Conservation (phyloP, 2,329 filamentous ascomycete genomes). For the Corniculantispora saksenae region DNA sequence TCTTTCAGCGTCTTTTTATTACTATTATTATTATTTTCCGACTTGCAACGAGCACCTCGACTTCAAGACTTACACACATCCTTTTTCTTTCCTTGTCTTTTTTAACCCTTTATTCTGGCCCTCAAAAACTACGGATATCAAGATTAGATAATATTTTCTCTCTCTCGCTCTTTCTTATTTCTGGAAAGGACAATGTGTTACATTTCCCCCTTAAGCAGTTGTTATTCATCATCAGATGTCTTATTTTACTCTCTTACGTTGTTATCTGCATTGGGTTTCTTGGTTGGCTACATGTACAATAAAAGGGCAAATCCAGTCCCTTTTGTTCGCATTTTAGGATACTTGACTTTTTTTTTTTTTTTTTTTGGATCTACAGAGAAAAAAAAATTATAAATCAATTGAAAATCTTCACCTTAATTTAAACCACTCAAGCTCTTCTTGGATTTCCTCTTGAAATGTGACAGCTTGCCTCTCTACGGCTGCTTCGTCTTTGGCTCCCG, state of each 20-base stretch:
- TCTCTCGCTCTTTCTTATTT: no score
- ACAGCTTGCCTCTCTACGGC: no score
- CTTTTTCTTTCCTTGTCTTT: neutral
- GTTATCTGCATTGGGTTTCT: neutral
- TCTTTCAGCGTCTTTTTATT: neutral
- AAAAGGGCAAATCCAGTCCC: constrained; percentile 6
- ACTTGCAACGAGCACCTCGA: neutral
- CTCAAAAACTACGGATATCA: neutral
- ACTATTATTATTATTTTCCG: neutral
- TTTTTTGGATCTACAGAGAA: neutral
- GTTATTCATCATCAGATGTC: no score
- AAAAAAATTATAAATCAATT: neutral
- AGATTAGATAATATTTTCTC: constrained; percentile 11
- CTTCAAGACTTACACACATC: neutral
- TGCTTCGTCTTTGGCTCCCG: no score
- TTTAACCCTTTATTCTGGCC: neutral
- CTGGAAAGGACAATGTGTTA: neutral
- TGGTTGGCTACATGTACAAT: neutral
- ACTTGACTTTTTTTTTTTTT: neutral
- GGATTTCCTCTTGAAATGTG: no score
- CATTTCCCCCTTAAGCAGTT: neutral
- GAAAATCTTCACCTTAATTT: neutral
- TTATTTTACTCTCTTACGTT: neutral
- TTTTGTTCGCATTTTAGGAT: neutral
- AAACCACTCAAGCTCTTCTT: no score